These are phyloP conservation scores for Cornus kousa DNA, from an alignment of 148 eudicot genomes.

Conservation along the genomic window DNA sequence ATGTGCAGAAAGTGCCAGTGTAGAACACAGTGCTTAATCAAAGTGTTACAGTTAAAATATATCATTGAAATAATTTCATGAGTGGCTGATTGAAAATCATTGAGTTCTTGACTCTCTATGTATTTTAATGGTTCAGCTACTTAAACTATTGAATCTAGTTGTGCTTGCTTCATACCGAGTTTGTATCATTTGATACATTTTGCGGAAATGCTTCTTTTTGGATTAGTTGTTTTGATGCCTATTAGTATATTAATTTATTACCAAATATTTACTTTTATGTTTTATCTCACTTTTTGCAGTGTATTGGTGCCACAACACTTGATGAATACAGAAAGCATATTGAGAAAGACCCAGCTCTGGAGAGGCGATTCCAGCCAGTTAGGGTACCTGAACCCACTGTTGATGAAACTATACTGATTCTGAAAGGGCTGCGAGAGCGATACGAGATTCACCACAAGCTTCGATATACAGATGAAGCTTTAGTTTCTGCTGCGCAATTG, in stretches of 20 bases:
- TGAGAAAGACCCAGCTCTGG: conserved; percentile 95
- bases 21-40: not conserved
- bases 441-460: conserved; percentile 94
- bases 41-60: not conserved
- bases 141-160: not conserved
- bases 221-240: conserved; percentile 6
- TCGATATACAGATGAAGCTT: conserved; percentile 80
- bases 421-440: conserved; percentile 84
- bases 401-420: conserved; percentile 82
- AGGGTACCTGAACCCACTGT: conserved; percentile 94
- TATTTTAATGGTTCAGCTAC: not conserved
- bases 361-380: conserved; percentile 92
- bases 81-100: not conserved
- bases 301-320: conserved; percentile 94
- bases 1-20: not conserved
- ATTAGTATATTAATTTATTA: not conserved
- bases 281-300: conserved; percentile 37
- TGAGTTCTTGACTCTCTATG: not conserved
- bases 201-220: too few species aligned
- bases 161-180: not conserved
- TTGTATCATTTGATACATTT: not conserved
- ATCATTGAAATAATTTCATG: not conserved
- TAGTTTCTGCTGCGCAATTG: conserved; percentile 77
- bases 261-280: not conserved
- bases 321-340: conserved; percentile 96